These are phyloP conservation scores for Tolypocladium guangdongense DNA, from an alignment of 2,329 filamentous ascomycete species.

Conservation along the genomic window DNA sequence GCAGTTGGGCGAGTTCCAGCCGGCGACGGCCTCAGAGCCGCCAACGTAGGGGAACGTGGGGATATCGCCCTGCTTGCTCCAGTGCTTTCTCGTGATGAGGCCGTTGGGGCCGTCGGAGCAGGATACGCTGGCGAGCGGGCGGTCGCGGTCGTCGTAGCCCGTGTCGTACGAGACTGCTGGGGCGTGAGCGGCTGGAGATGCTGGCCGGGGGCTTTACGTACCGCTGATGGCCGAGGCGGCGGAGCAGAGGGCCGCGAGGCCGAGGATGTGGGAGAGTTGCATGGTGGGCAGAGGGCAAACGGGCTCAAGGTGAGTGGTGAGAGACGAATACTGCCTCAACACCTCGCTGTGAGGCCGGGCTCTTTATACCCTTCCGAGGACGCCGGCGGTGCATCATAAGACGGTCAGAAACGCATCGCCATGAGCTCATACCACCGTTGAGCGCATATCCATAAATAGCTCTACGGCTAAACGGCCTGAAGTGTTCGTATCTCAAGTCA, in stretches of 20 bases:
- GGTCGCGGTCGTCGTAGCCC: slow-evolving; percentile 52
- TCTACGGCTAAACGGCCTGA: too few relatives aligned
- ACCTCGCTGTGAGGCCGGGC: background rate
- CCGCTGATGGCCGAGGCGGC: slow-evolving; percentile 25
- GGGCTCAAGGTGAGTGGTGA: too few relatives aligned
- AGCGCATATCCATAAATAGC: too few relatives aligned
- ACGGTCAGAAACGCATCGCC: background rate
- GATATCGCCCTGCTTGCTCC: slow-evolving; percentile 41
- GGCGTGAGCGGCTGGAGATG: background rate
- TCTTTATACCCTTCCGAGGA: background rate
- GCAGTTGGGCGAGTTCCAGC: slow-evolving; percentile 47
- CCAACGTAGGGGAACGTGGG: slow-evolving; percentile 44
- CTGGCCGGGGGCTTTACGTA: slow-evolving; percentile 6
- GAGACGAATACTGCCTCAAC: background rate
- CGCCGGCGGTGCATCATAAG: background rate
- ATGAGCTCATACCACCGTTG: too few relatives aligned
- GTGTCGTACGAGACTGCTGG: slow-evolving; percentile 56
- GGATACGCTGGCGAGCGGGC: slow-evolving; percentile 44
- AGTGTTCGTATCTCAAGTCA: background rate
- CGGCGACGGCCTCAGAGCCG: slow-evolving; percentile 36
- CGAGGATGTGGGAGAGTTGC: slow-evolving; percentile 30
- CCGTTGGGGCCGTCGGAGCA: slow-evolving; percentile 62
- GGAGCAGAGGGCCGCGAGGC: slow-evolving; percentile 25
- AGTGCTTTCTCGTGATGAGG: slow-evolving; percentile 50
- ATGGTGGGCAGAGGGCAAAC: slow-evolving; percentile 22